These are phyloP conservation scores for Clonostachys chloroleuca DNA, from an alignment of 2,329 filamentous ascomycete genomes.

Conservation along the genomic window DNA sequence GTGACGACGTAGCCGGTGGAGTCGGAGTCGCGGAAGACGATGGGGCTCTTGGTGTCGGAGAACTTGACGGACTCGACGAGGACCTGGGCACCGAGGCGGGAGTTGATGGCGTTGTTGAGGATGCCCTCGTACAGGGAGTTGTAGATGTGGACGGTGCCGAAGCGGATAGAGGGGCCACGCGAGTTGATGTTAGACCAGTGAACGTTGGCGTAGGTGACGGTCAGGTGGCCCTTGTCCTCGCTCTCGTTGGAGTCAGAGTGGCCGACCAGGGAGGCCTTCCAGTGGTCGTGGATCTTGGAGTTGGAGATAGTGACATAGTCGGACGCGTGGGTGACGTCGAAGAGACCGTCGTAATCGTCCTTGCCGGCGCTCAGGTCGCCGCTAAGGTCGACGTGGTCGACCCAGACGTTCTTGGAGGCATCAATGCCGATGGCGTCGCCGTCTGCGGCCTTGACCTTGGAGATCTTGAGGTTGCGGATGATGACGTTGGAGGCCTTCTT, in stretches of 20 bases:
- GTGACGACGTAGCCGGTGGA: slow-evolving; percentile 30
- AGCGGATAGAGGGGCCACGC: slow-evolving; percentile 58
- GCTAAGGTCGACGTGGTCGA: slow-evolving; percentile 64
- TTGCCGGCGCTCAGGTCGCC: slow-evolving; percentile 57
- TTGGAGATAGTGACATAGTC: slow-evolving; percentile 53
- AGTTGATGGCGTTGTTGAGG: slow-evolving; percentile 44
- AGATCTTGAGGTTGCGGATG: slow-evolving; percentile 56
- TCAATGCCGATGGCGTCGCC: slow-evolving; percentile 59
- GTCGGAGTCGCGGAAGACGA: slow-evolving; percentile 29
- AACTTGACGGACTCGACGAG: slow-evolving; percentile 53
- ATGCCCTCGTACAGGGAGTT: slow-evolving; percentile 46
- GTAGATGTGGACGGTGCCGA: slow-evolving; percentile 59
- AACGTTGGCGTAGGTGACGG: slow-evolving; percentile 64
- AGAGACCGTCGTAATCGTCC: slow-evolving; percentile 66
- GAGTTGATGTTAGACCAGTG: slow-evolving; percentile 61
- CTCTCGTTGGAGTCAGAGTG: slow-evolving; percentile 53
- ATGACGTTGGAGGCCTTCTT: slow-evolving; percentile 53
- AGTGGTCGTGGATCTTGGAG: slow-evolving; percentile 36
- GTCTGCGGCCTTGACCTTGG: slow-evolving; percentile 49
- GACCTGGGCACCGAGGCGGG: slow-evolving; percentile 51
- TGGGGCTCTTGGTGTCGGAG: slow-evolving; percentile 20
- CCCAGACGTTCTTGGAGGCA: slow-evolving; percentile 54
- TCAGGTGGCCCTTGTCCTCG: slow-evolving; percentile 58
- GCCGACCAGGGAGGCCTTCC: slow-evolving; percentile 55
- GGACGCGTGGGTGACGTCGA: slow-evolving; percentile 58